Conservation (phyloP, 2,329 filamentous ascomycete genomes). For the Geosmithia flava region DNA sequence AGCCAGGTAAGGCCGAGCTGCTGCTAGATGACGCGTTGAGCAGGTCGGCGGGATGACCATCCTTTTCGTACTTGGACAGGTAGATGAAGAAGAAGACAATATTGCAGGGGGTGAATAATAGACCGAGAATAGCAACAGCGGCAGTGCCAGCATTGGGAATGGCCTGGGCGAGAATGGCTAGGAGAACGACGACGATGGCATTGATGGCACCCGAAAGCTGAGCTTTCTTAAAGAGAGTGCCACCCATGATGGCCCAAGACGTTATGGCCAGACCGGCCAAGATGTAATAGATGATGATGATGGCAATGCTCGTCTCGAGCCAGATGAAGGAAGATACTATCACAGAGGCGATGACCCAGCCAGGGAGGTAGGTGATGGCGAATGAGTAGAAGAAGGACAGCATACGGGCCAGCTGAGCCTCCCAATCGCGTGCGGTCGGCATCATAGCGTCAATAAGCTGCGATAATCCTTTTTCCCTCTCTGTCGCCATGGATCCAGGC, state of each 20-base stretch:
- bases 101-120: constrained; percentile 76
- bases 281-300: constrained; percentile 59
- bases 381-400: constrained; percentile 56
- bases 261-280: constrained; percentile 60
- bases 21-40: constrained; percentile 44
- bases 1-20: constrained; percentile 53
- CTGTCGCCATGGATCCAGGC: constrained; percentile 72
- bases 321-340: constrained; percentile 11
- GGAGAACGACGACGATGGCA: constrained; percentile 54
- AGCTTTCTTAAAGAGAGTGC: constrained; percentile 66
- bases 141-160: constrained; percentile 45
- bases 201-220: constrained; percentile 71
- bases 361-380: constrained; percentile 47
- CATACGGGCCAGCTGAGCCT: constrained; percentile 17
- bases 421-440: constrained; percentile 44
- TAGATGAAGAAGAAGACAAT: constrained; percentile 66
- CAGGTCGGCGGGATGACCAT: constrained; percentile 46
- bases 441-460: constrained; percentile 74
- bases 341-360: constrained; percentile 26
- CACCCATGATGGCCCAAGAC: constrained; percentile 64
- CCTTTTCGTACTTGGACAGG: constrained; percentile 58
- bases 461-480: constrained; percentile 78
- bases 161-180: constrained; percentile 71
- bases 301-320: constrained; percentile 38
- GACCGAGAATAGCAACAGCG: constrained; percentile 51